Conservation (phyloP, 805 yeast genomes). For the Tetrapisispora fleetii region DNA sequence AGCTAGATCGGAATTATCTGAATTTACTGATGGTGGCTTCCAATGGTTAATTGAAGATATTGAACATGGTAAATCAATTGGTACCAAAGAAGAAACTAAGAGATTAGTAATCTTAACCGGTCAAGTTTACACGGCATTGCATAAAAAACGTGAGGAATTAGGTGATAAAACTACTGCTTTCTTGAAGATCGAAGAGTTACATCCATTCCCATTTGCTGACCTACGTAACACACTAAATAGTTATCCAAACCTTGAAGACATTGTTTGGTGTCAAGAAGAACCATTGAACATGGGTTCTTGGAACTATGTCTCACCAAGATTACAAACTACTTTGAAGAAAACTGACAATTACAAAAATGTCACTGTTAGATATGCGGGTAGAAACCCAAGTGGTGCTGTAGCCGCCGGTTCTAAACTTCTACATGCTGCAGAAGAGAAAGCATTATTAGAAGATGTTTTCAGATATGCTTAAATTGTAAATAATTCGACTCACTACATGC, state of each 20-base stretch:
- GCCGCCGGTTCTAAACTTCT: slow-evolving; percentile 93
- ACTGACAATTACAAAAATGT: slow-evolving; percentile 55
- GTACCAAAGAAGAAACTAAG: slow-evolving; percentile 72
- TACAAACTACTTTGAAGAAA: slow-evolving; percentile 64
- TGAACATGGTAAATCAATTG: slow-evolving; percentile 72
- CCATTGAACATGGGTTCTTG: slow-evolving; percentile 95
- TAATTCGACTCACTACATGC: not conserved
- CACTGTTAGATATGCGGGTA: slow-evolving; percentile 79
- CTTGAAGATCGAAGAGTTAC: slow-evolving; percentile 84
- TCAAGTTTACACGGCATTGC: slow-evolving; percentile 89
- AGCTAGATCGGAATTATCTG: slow-evolving; percentile 76
- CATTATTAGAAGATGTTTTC: slow-evolving; percentile 74
- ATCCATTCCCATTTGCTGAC: slow-evolving; percentile 98
- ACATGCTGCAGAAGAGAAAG: slow-evolving; percentile 83
- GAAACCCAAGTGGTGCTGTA: slow-evolving; percentile 96
- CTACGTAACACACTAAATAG: slow-evolving; percentile 71
- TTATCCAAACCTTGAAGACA: slow-evolving; percentile 75
- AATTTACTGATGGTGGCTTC: slow-evolving; percentile 88
- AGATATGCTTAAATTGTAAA: slow-evolving; percentile 2
- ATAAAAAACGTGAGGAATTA: slow-evolving; percentile 73
- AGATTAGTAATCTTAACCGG: slow-evolving; percentile 80
- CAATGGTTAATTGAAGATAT: slow-evolving; percentile 92
- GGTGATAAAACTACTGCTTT: slow-evolving; percentile 80
- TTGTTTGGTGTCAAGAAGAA: slow-evolving; percentile 98
- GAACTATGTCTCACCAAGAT: slow-evolving; percentile 74